Conservation (phyloP, 495 filamentous ascomycete genomes). For the Lasiosphaeris hirsuta region DNA sequence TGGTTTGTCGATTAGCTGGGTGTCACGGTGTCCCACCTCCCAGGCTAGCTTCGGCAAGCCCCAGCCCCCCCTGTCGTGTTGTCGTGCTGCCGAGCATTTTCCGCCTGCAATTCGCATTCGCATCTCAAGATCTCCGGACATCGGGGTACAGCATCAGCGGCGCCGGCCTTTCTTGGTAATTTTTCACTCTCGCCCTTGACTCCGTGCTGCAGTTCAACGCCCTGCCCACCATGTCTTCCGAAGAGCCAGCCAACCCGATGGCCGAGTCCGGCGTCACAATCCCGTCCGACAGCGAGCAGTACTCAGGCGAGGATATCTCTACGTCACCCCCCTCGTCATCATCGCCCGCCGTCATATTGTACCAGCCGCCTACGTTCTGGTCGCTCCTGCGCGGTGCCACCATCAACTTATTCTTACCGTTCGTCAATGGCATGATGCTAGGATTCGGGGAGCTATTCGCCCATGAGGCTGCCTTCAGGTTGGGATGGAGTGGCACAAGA, state of each 20-base stretch:
- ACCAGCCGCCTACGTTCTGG: constrained; percentile 83
- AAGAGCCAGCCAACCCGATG: constrained; percentile 58
- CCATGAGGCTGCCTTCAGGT: constrained; percentile 86
- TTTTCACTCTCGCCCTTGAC: not conserved
- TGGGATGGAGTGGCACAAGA: constrained; percentile 92
- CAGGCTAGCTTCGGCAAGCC: too few species aligned
- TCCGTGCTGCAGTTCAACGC: not conserved
- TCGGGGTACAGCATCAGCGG: not conserved
- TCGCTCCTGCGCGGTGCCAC: constrained; percentile 80
- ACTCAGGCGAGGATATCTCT: constrained; percentile 66
- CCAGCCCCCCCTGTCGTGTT: not conserved
- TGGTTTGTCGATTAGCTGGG: too few species aligned
- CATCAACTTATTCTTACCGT: constrained; percentile 91
- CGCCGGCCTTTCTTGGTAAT: not conserved
- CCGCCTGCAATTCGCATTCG: not conserved
- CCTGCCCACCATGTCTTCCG: constrained; percentile 38
- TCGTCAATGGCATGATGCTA: constrained; percentile 97
- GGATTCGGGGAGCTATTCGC: constrained; percentile 96
- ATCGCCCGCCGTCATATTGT: constrained; percentile 75
- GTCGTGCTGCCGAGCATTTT: constrained; percentile 6
- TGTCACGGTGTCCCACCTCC: too few species aligned
- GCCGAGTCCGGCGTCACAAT: constrained; percentile 81
- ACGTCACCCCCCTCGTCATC: constrained; percentile 60
- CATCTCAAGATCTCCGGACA: not conserved
- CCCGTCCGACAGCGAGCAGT: constrained; percentile 86